phyloP scores from a whole-genome alignment of 2,329 filamentous ascomycete genomes.

The Fusarium chlamydosporum region DNA sequence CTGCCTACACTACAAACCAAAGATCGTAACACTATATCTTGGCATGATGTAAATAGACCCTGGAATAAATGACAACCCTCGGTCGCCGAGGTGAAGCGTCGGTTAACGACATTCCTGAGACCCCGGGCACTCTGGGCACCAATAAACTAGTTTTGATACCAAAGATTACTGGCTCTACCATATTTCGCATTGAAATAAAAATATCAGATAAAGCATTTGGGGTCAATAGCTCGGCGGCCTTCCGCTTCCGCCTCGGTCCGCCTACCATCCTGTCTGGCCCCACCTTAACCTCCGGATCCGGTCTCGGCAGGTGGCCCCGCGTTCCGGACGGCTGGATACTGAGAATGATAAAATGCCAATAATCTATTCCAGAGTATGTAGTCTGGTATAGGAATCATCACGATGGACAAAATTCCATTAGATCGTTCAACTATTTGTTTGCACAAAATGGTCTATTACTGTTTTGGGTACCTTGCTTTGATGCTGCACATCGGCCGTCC shows the following conservation, averaged over 20 bases:
- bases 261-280: background rate
- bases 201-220: background rate
- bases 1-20: conserved; percentile 1
- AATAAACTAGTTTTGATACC: conserved; percentile 29
- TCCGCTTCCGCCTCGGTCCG: conserved; percentile 27
- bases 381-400: background rate
- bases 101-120: conserved; percentile 35
- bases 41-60: conserved; percentile 23
- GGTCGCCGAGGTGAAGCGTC: conserved; percentile 46
- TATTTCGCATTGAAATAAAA: conserved; percentile 8
- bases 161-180: conserved; percentile 1
- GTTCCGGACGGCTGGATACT: conserved; percentile 39
- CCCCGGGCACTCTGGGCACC: conserved; percentile 11
- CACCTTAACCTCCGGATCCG: conserved; percentile 39
- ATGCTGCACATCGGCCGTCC: conserved; percentile 40
- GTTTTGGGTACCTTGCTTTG: conserved; percentile 47
- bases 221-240: conserved; percentile 22
- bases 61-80: conserved; percentile 15
- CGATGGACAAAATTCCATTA: background rate
- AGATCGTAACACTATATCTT: conserved; percentile 11
- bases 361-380: background rate
- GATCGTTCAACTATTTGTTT: background rate
- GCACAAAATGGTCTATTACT: background rate
- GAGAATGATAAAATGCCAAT: background rate
- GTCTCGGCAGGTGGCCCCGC: conserved; percentile 34